Conservation (phyloP, 1,284 basidiomycete species). For the Cryptococcus sp. region DNA sequence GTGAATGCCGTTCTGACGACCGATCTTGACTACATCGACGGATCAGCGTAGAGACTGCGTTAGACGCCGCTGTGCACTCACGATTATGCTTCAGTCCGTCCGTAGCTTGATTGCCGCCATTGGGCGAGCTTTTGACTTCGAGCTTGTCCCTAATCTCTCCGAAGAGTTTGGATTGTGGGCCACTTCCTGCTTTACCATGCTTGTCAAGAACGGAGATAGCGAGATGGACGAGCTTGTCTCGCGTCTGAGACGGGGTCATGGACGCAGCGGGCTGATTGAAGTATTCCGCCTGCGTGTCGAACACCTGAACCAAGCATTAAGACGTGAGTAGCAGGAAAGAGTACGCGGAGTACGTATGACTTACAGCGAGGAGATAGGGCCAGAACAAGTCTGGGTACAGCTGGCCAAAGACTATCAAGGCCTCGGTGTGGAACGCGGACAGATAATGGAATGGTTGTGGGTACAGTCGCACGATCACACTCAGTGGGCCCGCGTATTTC, state of each 20-base stretch:
- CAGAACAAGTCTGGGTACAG: slow-evolving; percentile 75
- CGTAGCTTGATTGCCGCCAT: slow-evolving; percentile 57
- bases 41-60: slow-evolving; percentile 5
- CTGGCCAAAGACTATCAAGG: slow-evolving; percentile 71
- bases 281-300: slow-evolving; percentile 71
- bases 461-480: slow-evolving; percentile 75
- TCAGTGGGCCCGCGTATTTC: slow-evolving; percentile 73
- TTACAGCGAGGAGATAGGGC: slow-evolving; percentile 68
- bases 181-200: slow-evolving; percentile 25
- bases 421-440: slow-evolving; percentile 77
- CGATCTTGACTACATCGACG: slow-evolving; percentile 66
- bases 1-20: slow-evolving; percentile 87
- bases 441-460: slow-evolving; percentile 72
- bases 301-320: slow-evolving; percentile 59
- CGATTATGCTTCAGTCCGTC: slow-evolving; percentile 30
- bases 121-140: slow-evolving; percentile 32
- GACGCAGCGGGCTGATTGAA: slow-evolving; percentile 66
- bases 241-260: slow-evolving; percentile 70
- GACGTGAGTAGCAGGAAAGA: not conserved
- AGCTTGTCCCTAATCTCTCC: slow-evolving; percentile 41
- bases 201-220: slow-evolving; percentile 48
- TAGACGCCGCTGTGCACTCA: slow-evolving; percentile 13
- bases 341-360: slow-evolving; percentile 29
- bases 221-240: slow-evolving; percentile 66
- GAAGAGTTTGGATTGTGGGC: slow-evolving; percentile 35